phyloP scores from a whole-genome alignment of 176 grass and related monocot genomes.

The Zea mays region Zm-B73-REFERENCE-NAM-5.0 NC_050102.1:54858501-54859000 shows the following conservation, averaged over 20 bases:
- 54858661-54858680: slow-evolving; percentile 88
- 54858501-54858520: too few species aligned
- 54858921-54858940: slow-evolving; percentile 75
- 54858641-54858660: slow-evolving; percentile 74
- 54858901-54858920: slow-evolving; percentile 78
- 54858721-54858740: slow-evolving; percentile 73
- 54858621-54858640: slow-evolving; percentile 78
- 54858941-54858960: slow-evolving; percentile 33
- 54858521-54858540: too few species aligned
- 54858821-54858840: slow-evolving; percentile 3
- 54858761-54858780: slow-evolving; percentile 70
- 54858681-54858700: slow-evolving; percentile 68
- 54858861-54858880: background rate
- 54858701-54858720: slow-evolving; percentile 83
- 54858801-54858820: slow-evolving; percentile 41
- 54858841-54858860: background rate
- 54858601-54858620: slow-evolving; percentile 45
- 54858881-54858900: slow-evolving; percentile 27
- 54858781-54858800: slow-evolving; percentile 85
- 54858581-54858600: slow-evolving; percentile 4
- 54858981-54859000: background rate
- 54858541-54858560: background rate
- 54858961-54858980: background rate
- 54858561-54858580: background rate
- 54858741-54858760: slow-evolving; percentile 80